Evolutionary conservation across 805 yeast species (phyloP).

Genomic region (Candida maltosa): DNA sequence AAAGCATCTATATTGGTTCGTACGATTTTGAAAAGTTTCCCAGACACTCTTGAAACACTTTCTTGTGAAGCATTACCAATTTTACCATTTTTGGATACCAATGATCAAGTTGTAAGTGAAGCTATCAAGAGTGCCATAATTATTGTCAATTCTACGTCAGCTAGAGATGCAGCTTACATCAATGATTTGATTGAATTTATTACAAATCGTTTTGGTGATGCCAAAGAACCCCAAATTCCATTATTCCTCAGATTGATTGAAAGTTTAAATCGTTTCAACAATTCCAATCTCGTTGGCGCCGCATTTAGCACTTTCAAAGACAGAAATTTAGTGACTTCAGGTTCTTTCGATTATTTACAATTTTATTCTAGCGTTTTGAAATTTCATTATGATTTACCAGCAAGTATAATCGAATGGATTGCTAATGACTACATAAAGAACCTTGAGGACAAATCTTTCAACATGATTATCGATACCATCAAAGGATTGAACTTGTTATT

Average conservation of each 20-base stretch:
- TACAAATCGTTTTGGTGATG: slow-evolving; percentile 1
- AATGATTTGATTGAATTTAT: slow-evolving; percentile 5
- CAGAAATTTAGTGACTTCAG: slow-evolving; percentile 18
- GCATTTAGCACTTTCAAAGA: slow-evolving; percentile 15
- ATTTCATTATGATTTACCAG: slow-evolving; percentile 15
- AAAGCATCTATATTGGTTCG: slow-evolving; percentile 45
- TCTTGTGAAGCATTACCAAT: slow-evolving; percentile 5
- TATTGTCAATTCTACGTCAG: slow-evolving; percentile 6
- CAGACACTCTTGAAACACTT: slow-evolving; percentile 16
- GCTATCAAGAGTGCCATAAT: slow-evolving; percentile 34
- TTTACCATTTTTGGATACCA: slow-evolving; percentile 36
- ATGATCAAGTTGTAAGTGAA: slow-evolving; percentile 50
- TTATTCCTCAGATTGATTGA: slow-evolving; percentile 25
- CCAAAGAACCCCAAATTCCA: slow-evolving; percentile 16
- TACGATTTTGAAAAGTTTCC: slow-evolving; percentile 27
- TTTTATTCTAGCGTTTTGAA: slow-evolving; percentile 24
- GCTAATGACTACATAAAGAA: slow-evolving; percentile 19
- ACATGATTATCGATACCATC: slow-evolving; percentile 26
- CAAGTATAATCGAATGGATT: slow-evolving; percentile 16
- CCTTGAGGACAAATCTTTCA: slow-evolving; percentile 22
- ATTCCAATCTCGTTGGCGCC: slow-evolving; percentile 13
- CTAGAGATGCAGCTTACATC: slow-evolving; percentile 1
- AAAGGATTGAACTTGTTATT: slow-evolving; percentile 8
- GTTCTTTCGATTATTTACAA: slow-evolving; percentile 22
- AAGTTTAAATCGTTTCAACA: slow-evolving; percentile 18